Conservation (phyloP, 148 eudicot genomes). For the Nepenthes gracilis region DNA sequence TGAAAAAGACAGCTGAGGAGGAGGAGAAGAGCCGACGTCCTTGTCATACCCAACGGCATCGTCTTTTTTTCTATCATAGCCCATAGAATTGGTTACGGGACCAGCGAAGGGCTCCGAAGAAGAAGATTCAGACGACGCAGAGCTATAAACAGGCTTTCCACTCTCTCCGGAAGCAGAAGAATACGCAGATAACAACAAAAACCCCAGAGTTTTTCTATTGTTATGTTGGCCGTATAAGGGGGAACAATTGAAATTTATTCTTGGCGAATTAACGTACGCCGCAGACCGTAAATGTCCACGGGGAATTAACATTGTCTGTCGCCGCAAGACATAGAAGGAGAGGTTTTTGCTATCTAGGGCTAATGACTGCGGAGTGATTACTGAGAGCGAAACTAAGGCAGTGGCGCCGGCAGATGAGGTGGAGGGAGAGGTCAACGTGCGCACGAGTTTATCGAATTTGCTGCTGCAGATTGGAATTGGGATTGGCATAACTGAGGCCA, state of each 20-base stretch:
- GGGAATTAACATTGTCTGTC: not conserved
- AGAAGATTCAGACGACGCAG: conserved; percentile 1
- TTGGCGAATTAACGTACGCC: conserved; percentile 23
- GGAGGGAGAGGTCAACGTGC: not conserved
- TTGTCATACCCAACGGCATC: conserved; percentile 13
- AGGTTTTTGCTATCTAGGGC: not conserved
- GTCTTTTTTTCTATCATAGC: conserved; percentile 9
- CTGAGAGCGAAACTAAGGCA: not conserved
- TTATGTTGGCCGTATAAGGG: conserved; percentile 4
- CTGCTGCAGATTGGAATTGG: too few relatives aligned
- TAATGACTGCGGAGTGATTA: not conserved
- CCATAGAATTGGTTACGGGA: conserved; percentile 13
- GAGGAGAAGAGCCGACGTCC: conserved; percentile 1
- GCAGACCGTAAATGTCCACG: conserved; percentile 16
- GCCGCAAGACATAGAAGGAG: not conserved
- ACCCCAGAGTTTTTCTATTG: not conserved
- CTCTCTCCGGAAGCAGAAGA: conserved; percentile 17
- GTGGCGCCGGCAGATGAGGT: not conserved
- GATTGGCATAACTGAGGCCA: too few relatives aligned
- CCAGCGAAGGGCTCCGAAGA: not conserved
- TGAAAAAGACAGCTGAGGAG: not conserved
- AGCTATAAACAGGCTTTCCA: conserved; percentile 7
- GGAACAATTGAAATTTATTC: conserved; percentile 4
- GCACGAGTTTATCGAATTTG: too few relatives aligned
- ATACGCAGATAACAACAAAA: conserved; percentile 4